Evolutionary conservation across 202 grass and related monocot species (phyloP).

Genomic region (Brachypodium distachyon): DNA sequence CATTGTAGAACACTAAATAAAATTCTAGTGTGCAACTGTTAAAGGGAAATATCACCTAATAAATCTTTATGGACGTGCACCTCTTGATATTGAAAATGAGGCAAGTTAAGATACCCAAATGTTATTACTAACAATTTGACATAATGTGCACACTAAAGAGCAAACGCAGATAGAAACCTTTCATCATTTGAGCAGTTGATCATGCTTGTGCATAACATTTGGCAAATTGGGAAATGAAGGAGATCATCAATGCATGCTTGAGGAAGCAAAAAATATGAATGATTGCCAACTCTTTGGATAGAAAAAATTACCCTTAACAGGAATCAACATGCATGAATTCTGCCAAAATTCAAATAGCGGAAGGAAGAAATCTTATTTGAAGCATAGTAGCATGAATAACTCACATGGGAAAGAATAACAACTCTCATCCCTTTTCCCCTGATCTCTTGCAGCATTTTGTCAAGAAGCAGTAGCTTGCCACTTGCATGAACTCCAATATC

Average conservation of each 20-base stretch:
- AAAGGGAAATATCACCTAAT: neutral
- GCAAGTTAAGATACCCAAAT: conserved; percentile 6
- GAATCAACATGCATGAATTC: neutral
- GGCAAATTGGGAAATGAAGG: neutral
- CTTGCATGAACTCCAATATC: conserved; percentile 82
- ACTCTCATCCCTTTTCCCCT: conserved; percentile 41
- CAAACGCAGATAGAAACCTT: neutral
- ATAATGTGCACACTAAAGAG: neutral
- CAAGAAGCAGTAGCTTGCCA: conserved; percentile 82
- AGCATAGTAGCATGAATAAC: conserved; percentile 13
- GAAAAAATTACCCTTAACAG: neutral
- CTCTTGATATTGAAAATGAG: neutral
- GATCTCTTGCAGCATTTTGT: conserved; percentile 76
- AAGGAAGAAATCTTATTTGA: conserved; percentile 6
- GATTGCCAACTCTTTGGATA: neutral
- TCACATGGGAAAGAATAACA: conserved; percentile 86
- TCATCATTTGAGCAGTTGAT: neutral
- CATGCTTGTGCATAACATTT: neutral
- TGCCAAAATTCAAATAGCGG: neutral
- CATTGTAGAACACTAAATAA: neutral
- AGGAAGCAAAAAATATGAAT: neutral
- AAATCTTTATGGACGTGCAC: neutral
- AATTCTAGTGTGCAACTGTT: neutral
- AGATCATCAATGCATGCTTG: neutral
- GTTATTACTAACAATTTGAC: neutral